Conservation (phyloP, 1,284 basidiomycete species). For the Trametes polyzona region DNA sequence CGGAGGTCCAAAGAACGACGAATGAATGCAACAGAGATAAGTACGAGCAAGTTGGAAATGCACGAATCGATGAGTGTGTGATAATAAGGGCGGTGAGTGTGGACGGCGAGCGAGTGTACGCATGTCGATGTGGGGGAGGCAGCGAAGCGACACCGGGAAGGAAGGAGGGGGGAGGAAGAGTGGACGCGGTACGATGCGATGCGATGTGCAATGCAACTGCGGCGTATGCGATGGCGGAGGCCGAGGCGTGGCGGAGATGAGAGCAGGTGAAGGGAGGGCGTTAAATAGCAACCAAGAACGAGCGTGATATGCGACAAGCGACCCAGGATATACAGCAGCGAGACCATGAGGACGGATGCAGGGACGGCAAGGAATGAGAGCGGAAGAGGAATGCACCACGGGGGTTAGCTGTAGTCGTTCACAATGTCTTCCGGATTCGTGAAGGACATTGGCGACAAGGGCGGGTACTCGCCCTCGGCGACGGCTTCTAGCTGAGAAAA, state of each 20-base stretch:
- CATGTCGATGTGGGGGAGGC: slow-evolving; percentile 5
- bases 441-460: slow-evolving; percentile 74
- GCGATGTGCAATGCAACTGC: slow-evolving; percentile 11
- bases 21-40: slow-evolving; percentile 26
- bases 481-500: slow-evolving; percentile 81
- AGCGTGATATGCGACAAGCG: slow-evolving; percentile 27
- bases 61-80: slow-evolving; percentile 6
- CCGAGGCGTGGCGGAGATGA: slow-evolving; percentile 14
- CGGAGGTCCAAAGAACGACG: slow-evolving; percentile 25
- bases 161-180: slow-evolving; percentile 4
- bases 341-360: slow-evolving; percentile 7
- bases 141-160: slow-evolving; percentile 5
- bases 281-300: slow-evolving; percentile 33
- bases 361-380: slow-evolving; percentile 3
- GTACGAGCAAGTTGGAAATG: slow-evolving; percentile 16
- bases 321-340: slow-evolving; percentile 23
- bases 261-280: slow-evolving; percentile 19
- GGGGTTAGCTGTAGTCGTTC: slow-evolving; percentile 37
- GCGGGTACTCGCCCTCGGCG: slow-evolving; percentile 71
- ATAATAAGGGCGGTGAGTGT: slow-evolving; percentile 4
- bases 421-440: slow-evolving; percentile 51
- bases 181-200: slow-evolving; percentile 12
- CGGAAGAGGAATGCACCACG: slow-evolving; percentile 14
- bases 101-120: neutral
- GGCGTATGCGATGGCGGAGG: slow-evolving; percentile 15